phyloP scores from a whole-genome alignment of 805 yeast genomes.

The Martiniozyma abietophila region DNA sequence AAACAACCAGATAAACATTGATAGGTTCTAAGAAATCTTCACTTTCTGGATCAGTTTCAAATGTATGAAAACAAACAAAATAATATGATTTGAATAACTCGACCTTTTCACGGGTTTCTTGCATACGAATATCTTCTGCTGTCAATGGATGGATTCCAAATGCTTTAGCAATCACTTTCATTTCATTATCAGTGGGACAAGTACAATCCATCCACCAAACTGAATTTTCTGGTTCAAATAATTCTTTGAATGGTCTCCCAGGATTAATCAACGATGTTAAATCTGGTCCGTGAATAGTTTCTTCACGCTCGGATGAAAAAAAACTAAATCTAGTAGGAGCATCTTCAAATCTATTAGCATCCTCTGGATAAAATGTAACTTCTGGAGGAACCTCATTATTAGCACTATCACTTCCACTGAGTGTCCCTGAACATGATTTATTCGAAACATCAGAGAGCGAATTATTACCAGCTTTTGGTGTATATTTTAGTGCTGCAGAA shows the following conservation, averaged over 20 bases:
- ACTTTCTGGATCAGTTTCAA: conserved; percentile 74
- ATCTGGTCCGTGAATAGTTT: conserved; percentile 84
- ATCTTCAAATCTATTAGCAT: conserved; percentile 13
- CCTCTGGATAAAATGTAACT: conserved; percentile 12
- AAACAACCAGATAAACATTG: conserved; percentile 65
- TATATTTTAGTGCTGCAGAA: conserved; percentile 53
- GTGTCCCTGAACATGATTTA: not conserved
- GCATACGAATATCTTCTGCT: conserved; percentile 93
- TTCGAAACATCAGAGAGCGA: conserved; percentile 6
- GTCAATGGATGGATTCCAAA: conserved; percentile 97
- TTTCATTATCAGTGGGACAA: conserved; percentile 91
- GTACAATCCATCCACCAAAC: conserved; percentile 96
- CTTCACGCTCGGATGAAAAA: conserved; percentile 73
- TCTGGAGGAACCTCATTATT: conserved; percentile 1
- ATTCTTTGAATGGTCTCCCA: conserved; percentile 53
- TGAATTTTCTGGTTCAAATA: conserved; percentile 63
- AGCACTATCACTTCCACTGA: not conserved
- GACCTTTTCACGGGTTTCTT: conserved; percentile 95
- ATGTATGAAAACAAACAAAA: conserved; percentile 94
- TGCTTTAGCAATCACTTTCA: conserved; percentile 85
- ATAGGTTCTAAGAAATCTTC: conserved; percentile 80
- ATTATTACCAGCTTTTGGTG: conserved; percentile 32
- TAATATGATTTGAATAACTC: conserved; percentile 85
- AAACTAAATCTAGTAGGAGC: conserved; percentile 74
- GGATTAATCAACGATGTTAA: conserved; percentile 66